Percentiles rank a stretch among this genome's conserved stretches.
These are phyloP conservation scores for Heterobasidion annosum DNA, from an alignment of 1,284 basidiomycete genomes.

Conservation along the genomic window DNA sequence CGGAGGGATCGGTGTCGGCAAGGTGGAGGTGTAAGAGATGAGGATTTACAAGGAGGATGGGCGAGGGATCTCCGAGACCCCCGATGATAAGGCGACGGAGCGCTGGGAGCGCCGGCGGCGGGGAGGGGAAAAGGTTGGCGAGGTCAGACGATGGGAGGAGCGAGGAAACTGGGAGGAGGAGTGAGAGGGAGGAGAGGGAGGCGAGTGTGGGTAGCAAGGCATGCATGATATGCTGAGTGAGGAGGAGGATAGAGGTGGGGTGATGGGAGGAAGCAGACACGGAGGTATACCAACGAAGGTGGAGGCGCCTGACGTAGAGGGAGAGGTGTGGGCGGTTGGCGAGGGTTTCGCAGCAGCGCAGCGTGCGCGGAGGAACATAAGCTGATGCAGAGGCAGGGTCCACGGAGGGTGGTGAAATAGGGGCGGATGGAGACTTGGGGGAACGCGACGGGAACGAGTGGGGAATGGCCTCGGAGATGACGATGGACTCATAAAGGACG, in stretches of 20 bases:
- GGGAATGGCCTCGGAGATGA: constrained; percentile 38
- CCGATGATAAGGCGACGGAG: constrained; percentile 43
- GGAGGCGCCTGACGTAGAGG: constrained; percentile 33
- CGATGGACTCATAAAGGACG: constrained; percentile 43
- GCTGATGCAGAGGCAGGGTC: neutral
- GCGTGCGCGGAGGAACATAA: constrained; percentile 17
- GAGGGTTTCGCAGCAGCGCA: constrained; percentile 45
- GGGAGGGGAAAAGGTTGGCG: constrained; percentile 17
- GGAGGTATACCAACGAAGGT: constrained; percentile 42
- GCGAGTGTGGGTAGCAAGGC: constrained; percentile 28
- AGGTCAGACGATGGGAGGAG: constrained; percentile 14
- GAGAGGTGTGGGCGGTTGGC: constrained; percentile 33
- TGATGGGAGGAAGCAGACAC: constrained; percentile 16
- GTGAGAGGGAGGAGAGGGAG: constrained; percentile 44
- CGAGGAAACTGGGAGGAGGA: constrained; percentile 35
- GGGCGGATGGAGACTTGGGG: constrained; percentile 11
- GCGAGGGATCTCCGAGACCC: constrained; percentile 27
- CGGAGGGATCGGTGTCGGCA: constrained; percentile 30
- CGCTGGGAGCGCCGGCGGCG: constrained; percentile 16
- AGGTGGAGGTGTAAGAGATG: constrained; percentile 36
- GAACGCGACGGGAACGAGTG: constrained; percentile 29
- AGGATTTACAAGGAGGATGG: constrained; percentile 7
- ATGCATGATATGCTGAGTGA: constrained; percentile 24
- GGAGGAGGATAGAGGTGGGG: constrained; percentile 18
- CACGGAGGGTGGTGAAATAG: constrained; percentile 2